A percentile compares a stretch with the other conserved stretches of the same genome.
These are phyloP conservation scores for Neofusicoccum ribis DNA, from an alignment of 2,329 filamentous ascomycete species.

Conservation along the genomic window DNA sequence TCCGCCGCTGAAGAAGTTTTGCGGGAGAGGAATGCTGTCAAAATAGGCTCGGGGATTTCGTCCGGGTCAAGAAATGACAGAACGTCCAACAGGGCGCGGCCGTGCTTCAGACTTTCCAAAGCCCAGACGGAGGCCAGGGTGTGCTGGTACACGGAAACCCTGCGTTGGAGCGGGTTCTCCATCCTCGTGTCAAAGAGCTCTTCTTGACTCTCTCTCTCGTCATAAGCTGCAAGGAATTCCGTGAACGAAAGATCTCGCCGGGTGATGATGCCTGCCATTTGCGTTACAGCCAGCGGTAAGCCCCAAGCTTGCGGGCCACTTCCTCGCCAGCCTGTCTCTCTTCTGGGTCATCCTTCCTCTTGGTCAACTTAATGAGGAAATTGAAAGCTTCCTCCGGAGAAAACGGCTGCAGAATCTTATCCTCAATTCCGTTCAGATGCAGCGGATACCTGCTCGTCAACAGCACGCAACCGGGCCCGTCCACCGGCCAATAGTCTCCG, in stretches of 20 bases:
- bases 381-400: background rate
- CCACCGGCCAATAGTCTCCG: constrained; percentile 20
- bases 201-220: constrained; percentile 6
- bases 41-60: constrained; percentile 20
- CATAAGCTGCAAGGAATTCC: constrained; percentile 21
- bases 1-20: background rate
- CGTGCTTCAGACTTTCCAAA: constrained; percentile 19
- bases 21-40: background rate
- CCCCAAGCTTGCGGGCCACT: constrained; percentile 22
- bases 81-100: constrained; percentile 20
- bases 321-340: background rate
- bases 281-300: constrained; percentile 25
- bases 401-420: background rate
- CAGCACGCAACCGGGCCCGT: constrained; percentile 22
- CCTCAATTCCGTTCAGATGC: background rate
- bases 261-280: constrained; percentile 26
- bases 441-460: constrained; percentile 22
- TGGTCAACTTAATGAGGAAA: background rate
- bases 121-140: constrained; percentile 18
- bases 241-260: constrained; percentile 18
- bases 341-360: background rate
- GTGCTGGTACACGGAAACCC: background rate
- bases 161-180: background rate
- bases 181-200: background rate
- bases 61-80: constrained; percentile 24